Evolutionary conservation across 352 stramenopile species (phyloP).

Genomic region (Globisporangium nagaii): DNA sequence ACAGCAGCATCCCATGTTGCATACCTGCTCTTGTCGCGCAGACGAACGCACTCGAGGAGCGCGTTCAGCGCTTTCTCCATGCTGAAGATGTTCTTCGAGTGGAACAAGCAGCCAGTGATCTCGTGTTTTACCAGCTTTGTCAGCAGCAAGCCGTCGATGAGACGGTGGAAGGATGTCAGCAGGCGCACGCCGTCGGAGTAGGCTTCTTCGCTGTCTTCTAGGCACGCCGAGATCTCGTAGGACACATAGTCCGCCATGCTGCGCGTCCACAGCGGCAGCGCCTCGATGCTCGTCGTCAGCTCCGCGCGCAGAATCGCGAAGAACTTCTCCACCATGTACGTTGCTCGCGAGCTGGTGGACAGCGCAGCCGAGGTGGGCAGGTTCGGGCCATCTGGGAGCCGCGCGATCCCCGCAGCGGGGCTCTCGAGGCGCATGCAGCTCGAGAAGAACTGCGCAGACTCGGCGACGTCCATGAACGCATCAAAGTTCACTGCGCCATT

Average conservation of each 20-base stretch:
- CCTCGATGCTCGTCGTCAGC: slow-evolving; percentile 24
- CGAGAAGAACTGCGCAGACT: slow-evolving; percentile 85
- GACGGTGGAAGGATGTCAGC: slow-evolving; percentile 51
- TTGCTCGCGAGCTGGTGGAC: slow-evolving; percentile 41
- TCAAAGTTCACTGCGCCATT: slow-evolving; percentile 85
- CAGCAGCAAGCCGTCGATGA: slow-evolving; percentile 46
- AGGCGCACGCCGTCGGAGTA: slow-evolving; percentile 47
- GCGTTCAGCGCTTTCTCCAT: slow-evolving; percentile 63
- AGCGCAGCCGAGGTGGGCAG: slow-evolving; percentile 22
- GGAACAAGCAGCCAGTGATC: slow-evolving; percentile 37
- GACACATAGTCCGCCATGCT: slow-evolving; percentile 43
- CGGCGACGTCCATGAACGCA: slow-evolving; percentile 81
- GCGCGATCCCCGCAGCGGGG: slow-evolving; percentile 36
- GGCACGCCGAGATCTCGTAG: slow-evolving; percentile 46
- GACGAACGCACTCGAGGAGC: slow-evolving; percentile 60
- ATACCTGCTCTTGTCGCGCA: slow-evolving; percentile 54
- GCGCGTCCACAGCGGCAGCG: slow-evolving; percentile 49
- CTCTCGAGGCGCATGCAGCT: slow-evolving; percentile 77
- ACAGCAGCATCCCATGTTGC: neutral
- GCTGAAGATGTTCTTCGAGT: slow-evolving; percentile 47
- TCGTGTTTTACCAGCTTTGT: slow-evolving; percentile 52
- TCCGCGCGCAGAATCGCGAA: slow-evolving; percentile 50
- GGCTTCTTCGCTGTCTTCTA: slow-evolving; percentile 32
- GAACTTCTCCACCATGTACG: slow-evolving; percentile 44
- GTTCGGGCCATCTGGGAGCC: slow-evolving; percentile 16